Conservation (phyloP, 352 stramenopile species). For the Pythium rishiriense region DNA sequence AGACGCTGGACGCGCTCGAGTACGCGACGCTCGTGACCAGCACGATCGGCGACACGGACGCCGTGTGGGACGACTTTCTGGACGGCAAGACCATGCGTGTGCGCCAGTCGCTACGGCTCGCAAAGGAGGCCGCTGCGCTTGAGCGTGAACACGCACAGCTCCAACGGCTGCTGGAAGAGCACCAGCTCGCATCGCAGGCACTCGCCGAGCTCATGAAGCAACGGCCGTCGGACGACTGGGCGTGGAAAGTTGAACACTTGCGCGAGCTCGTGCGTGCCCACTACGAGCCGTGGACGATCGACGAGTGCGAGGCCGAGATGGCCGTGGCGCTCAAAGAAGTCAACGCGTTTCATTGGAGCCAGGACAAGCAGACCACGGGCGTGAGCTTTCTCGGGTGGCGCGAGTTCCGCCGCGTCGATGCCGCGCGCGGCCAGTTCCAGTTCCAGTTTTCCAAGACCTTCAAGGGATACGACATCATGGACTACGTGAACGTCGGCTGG, state of each 20-base stretch:
- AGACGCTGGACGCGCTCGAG: no score
- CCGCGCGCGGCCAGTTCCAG: background rate
- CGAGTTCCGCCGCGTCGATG: background rate
- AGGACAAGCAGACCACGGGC: background rate
- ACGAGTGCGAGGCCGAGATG: background rate
- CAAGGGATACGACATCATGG: background rate
- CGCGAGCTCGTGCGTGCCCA: background rate
- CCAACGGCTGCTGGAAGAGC: no score
- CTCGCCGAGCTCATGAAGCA: no score
- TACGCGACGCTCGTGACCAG: background rate
- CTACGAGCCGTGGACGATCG: background rate
- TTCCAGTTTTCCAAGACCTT: constrained; percentile 1
- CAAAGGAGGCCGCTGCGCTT: no score
- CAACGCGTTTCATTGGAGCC: background rate
- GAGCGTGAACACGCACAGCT: no score
- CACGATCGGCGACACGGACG: background rate
- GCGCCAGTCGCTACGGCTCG: no score
- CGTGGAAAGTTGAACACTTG: no score
- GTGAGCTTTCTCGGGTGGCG: constrained; percentile 12
- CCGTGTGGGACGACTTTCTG: background rate
- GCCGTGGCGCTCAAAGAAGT: background rate
- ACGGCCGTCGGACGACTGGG: no score
- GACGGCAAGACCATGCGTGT: no score
- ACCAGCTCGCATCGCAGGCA: no score
- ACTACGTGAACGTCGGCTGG: background rate